Base-by-base conservation (phyloP, 75 land plant genomes). In the Pinus taeda region DNA sequence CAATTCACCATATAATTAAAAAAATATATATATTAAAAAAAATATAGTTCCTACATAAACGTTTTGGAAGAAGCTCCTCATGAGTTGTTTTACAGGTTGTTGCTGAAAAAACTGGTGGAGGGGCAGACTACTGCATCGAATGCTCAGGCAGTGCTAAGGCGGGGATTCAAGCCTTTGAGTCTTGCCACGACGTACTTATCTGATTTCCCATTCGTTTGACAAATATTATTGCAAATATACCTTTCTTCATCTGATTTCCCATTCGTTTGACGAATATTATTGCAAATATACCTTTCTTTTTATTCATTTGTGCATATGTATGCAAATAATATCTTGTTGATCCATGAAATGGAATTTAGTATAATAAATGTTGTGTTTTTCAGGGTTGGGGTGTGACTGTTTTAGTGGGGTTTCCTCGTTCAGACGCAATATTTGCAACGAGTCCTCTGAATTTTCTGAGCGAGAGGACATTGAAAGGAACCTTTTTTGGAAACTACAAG, bases 401-500 rank as follows among this genome's bases (percentile, higher is more conserved):
- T 24, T 20, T 78, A 5, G 70, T 63, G 20, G 83, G 83, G 12
- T 74, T 83, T 7, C 82, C 81, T 39, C 60, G 60, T 71, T 63
- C 64, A 26, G 77, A 80, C 4, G 65, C 79, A 36, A 53, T 49
- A 3, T 80, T 84, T 39, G 4, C 74, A 24, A 77, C 76, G 12
- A 71, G 63, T 71, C 86, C 88, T 22, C 15, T 73, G 30, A 53
- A 73, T 29, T 75, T 86, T 36, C 60, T 87, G 57, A 59, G 53
- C 60, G 86, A 88, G 55, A 79, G 79, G 22, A 76, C 79, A 22
- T 63, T 84, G 29, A 85, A 80, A 45, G 87, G 90, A 6, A 82
- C 85, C 2, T 71, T 85, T 65, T 85, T 73, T 80, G 90, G 90
- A 14, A 88, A 83, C 18, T 82, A 76, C 58, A 88, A 85, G 62